Conservation (phyloP, 2,329 filamentous ascomycete genomes). For the Arachnomyces sp. region DNA sequence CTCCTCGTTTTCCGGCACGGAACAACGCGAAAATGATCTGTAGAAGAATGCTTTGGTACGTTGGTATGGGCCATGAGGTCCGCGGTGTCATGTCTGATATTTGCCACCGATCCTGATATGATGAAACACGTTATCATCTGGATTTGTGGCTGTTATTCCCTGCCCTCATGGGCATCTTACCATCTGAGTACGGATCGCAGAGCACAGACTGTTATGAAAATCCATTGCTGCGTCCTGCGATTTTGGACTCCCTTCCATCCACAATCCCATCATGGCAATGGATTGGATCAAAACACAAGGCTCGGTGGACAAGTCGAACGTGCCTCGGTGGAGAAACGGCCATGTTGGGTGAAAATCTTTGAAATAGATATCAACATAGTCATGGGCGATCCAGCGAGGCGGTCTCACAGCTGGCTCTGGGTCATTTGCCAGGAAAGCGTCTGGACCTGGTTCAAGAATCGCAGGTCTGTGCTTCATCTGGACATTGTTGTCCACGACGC, state of each 20-base stretch:
- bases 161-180: too few species aligned
- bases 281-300: slow-evolving; percentile 21
- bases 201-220: slow-evolving; percentile 18
- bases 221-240: slow-evolving; percentile 17
- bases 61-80: slow-evolving; percentile 23
- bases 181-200: slow-evolving; percentile 19
- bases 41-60: slow-evolving; percentile 25
- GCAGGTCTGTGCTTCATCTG: slow-evolving; percentile 8
- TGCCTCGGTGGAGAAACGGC: slow-evolving; percentile 19
- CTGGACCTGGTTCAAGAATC: too few species aligned
- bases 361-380: slow-evolving; percentile 20
- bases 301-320: slow-evolving; percentile 17
- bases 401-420: too few species aligned
- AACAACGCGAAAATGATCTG: slow-evolving; percentile 22
- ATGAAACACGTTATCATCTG: too few species aligned
- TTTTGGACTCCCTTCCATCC: slow-evolving; percentile 13
- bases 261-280: slow-evolving; percentile 21
- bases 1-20: background rate
- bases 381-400: too few species aligned
- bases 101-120: too few species aligned
- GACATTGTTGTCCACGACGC: background rate
- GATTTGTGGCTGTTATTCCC: too few species aligned
- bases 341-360: slow-evolving; percentile 20
- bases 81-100: too few species aligned
- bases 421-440: too few species aligned